Conservation (phyloP, 2,329 filamentous ascomycete genomes). For the Colletotrichum theobromicola region DNA sequence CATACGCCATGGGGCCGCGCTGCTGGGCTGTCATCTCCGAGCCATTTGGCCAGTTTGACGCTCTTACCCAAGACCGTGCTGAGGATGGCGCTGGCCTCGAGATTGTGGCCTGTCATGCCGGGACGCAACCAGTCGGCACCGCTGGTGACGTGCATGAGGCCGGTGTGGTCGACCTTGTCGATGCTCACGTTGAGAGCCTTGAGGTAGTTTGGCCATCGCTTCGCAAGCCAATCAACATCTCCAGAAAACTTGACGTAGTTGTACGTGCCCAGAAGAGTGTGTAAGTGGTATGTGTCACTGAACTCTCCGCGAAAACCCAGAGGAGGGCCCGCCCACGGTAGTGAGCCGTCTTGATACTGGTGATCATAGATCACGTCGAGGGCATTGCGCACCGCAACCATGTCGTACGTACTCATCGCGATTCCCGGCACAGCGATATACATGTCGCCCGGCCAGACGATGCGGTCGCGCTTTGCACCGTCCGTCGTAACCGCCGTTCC, state of each 20-base stretch:
- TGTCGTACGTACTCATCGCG: conserved; percentile 22
- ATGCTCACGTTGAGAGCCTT: conserved; percentile 36
- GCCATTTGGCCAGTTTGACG: conserved; percentile 48
- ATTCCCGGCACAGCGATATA: conserved; percentile 39
- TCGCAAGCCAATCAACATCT: conserved; percentile 44
- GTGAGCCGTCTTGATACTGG: conserved; percentile 44
- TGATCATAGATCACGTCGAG: conserved; percentile 46
- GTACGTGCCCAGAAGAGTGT: conserved; percentile 55
- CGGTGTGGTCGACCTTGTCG: conserved; percentile 37
- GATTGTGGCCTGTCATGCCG: conserved; percentile 55
- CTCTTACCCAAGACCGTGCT: conserved; percentile 55
- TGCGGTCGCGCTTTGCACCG: conserved; percentile 59
- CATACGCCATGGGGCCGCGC: conserved; percentile 17
- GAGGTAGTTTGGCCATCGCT: conserved; percentile 51
- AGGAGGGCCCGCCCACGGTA: conserved; percentile 57
- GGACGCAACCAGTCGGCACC: conserved; percentile 56
- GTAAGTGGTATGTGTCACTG: conserved; percentile 63
- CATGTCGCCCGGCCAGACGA: conserved; percentile 65
- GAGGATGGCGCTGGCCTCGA: conserved; percentile 57
- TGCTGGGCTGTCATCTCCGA: conserved; percentile 36
- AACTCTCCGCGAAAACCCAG: conserved; percentile 37
- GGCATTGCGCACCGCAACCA: conserved; percentile 49
- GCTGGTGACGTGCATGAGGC: conserved; percentile 55
- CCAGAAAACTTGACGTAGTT: conserved; percentile 54
- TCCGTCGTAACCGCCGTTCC: conserved; percentile 44